A percentile compares a stretch with the other conserved stretches of the same genome.
These are phyloP conservation scores for Nicotiana knightiana DNA, from an alignment of 257 asterid genomes.

Conservation along the genomic window DNA sequence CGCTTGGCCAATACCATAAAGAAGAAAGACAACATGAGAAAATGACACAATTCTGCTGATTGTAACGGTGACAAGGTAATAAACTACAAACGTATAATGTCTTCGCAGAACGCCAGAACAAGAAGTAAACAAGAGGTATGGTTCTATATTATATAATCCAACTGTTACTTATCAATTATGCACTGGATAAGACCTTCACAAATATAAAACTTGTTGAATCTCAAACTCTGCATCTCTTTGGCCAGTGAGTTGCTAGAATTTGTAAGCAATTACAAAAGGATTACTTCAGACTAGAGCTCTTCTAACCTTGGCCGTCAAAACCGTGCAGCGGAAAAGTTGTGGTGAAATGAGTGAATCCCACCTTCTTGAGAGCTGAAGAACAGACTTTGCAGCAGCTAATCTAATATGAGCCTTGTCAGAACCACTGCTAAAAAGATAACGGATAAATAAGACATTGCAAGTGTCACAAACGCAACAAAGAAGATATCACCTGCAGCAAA, in stretches of 20 bases:
- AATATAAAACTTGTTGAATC: neutral
- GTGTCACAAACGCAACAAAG: neutral
- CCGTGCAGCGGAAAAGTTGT: slow-evolving; percentile 54
- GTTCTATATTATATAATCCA: neutral
- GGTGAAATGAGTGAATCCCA: slow-evolving; percentile 91
- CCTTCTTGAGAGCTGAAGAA: slow-evolving; percentile 77
- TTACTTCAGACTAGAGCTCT: slow-evolving; percentile 1
- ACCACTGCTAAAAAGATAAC: slow-evolving; percentile 38
- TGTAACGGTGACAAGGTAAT: neutral
- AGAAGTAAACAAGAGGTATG: neutral
- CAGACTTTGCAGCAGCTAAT: slow-evolving; percentile 86
- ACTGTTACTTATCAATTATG: neutral
- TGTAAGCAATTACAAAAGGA: neutral
- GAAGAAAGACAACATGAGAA: neutral
- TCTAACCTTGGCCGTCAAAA: slow-evolving; percentile 65
- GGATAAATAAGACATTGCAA: neutral
- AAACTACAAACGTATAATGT: neutral
- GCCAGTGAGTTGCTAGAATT: neutral
- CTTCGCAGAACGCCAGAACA: neutral
- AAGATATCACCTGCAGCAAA: neutral
- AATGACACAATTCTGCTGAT: neutral
- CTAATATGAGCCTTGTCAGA: slow-evolving; percentile 45
- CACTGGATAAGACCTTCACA: neutral
- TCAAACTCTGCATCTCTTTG: neutral
- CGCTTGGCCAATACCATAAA: neutral